Conservation (phyloP, 176 grass and related monocot species). For the Eleusine coracana region DNA sequence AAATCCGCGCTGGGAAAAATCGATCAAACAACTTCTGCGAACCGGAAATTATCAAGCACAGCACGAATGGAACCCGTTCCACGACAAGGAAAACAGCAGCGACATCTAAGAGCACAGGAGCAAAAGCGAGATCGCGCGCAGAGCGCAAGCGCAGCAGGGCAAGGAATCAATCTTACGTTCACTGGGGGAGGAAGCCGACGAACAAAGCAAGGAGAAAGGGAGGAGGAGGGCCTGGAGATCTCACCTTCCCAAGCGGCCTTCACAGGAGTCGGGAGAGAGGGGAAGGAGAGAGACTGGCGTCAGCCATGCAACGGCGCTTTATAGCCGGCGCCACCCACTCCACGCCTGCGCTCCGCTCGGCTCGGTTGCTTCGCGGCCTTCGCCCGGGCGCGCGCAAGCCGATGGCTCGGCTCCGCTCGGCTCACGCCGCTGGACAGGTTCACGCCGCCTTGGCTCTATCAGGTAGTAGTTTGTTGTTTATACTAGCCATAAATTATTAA, state of each 20-base stretch:
- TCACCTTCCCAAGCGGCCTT: conserved; percentile 34
- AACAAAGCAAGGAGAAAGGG: neutral
- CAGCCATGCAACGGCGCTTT: conserved; percentile 23
- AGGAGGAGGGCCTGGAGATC: neutral
- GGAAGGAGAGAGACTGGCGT: neutral
- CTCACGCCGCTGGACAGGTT: neutral
- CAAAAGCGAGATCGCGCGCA: neutral
- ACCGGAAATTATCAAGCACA: neutral
- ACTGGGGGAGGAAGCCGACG: neutral
- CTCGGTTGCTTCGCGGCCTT: neutral
- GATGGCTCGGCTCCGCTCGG: neutral
- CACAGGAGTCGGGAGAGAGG: neutral
- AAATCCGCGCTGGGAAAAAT: neutral
- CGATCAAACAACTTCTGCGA: neutral
- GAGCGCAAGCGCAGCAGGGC: neutral
- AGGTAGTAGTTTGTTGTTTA: neutral
- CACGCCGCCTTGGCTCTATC: neutral
- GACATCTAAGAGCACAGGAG: neutral
- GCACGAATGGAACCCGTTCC: neutral
- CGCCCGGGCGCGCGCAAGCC: neutral
- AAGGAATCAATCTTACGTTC: neutral
- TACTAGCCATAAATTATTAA: neutral
- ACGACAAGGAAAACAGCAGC: neutral
- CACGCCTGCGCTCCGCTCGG: neutral
- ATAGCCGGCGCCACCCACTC: conserved; percentile 24